Evolutionary conservation across 345 rosid genomes (phyloP), one percentile per base, ranked within the genome.

Genomic region (Syzygium oleosum): DNA sequence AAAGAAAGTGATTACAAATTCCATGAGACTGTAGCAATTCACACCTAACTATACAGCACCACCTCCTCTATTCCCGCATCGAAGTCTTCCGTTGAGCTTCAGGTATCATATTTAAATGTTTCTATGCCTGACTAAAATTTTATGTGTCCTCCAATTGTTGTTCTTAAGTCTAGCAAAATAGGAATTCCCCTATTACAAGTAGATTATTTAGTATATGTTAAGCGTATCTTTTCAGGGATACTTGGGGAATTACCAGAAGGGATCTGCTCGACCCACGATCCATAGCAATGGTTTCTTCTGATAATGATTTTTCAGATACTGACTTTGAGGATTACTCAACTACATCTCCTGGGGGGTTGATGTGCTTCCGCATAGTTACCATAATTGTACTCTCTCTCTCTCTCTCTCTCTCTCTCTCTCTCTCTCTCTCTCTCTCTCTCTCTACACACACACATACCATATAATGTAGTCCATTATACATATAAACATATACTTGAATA

Each of bases 311-410:
- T 88, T 79, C 91, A 49, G 94, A 90, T 61, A 84, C 91, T 3
- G 93, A 88, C 85, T 91, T 94, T 49, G 97, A 94, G 59, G 94
- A 91, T 10, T 91, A 90, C 86, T 84, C 94, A 11, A 83, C 89
- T 85, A 91, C 93, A 85, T 89, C 92, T 88, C 87, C 95, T 9
- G 90, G 92, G 90, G 94, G 97, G 89, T 88, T 96, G 87, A 86
- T 95, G 46, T 96, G 96, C 92, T 95, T 96, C 88, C 95, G 98
- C 22, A 54, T 92, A 52, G 89, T 95, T 88, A 96, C 98, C 85
- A 91, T 95, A 52, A 92, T 93, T 51, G 98, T 97, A 95, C 53
- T 61, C 58, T 53, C 63, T 84, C 84, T 83, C 86, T 88, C 89
- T 89, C 56, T 85, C 91, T 87, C 89, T 86, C 38, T 84, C 52